phyloP scores from a whole-genome alignment of 768 basidiomycete genomes.

The Agaricus blazei region DNA sequence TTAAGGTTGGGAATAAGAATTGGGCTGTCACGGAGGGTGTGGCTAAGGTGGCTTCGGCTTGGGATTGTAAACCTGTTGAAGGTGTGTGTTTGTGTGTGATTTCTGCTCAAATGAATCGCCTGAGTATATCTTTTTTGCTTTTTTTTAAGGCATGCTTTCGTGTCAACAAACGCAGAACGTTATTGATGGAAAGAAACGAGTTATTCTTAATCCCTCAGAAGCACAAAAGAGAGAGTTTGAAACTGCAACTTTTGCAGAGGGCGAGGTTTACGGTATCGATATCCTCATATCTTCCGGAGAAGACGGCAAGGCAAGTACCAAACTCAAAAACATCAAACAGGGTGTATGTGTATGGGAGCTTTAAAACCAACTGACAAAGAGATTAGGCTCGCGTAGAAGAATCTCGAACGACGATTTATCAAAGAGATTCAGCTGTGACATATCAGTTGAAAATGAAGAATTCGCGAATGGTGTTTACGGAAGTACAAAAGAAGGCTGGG shows the following conservation, averaged over 20 bases:
- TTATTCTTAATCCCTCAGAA: constrained; percentile 87
- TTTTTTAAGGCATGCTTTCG: constrained; percentile 76
- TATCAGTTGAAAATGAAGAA: constrained; percentile 99
- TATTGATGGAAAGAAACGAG: constrained; percentile 94
- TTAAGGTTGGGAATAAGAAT: constrained; percentile 93
- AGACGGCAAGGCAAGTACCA: constrained; percentile 68
- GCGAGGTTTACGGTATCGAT: constrained; percentile 94
- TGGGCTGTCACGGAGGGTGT: constrained; percentile 92
- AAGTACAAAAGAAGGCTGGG: constrained; percentile 97
- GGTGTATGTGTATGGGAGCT: too few relatives aligned
- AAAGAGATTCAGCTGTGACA: constrained; percentile 77
- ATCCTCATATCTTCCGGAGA: constrained; percentile 82
- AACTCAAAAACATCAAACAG: too few relatives aligned
- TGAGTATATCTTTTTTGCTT: neutral
- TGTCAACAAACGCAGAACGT: constrained; percentile 93
- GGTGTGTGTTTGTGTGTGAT: constrained; percentile 39
- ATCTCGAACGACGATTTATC: constrained; percentile 89
- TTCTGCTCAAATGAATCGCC: neutral
- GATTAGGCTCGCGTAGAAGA: constrained; percentile 82
- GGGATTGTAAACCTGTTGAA: constrained; percentile 92
- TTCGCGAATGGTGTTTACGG: constrained; percentile 92
- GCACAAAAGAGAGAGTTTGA: constrained; percentile 84
- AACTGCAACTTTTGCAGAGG: constrained; percentile 80
- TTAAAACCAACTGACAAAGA: neutral
- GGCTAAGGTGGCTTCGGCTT: constrained; percentile 60